A percentile compares a stretch with the other conserved stretches of the same genome.
Evolutionary conservation across 2,329 filamentous ascomycete species (phyloP).

Genomic region (Alternaria viburni): DNA sequence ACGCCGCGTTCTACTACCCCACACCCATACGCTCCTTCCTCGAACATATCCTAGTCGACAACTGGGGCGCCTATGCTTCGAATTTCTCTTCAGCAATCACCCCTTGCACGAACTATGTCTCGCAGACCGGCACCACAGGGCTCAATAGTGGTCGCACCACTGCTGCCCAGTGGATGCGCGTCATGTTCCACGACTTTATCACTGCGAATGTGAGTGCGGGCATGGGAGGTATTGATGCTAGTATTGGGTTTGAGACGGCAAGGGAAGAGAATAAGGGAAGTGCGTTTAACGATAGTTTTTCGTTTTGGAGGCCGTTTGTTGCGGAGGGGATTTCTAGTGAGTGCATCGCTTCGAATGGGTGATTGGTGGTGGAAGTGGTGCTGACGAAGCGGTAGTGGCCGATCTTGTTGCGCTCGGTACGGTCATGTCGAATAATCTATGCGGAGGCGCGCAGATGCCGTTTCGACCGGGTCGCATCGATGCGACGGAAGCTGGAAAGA

Average conservation of each 20-base stretch:
- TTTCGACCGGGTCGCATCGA: conserved; percentile 33
- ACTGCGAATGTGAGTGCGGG: conserved; percentile 31
- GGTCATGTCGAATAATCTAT: conserved; percentile 31
- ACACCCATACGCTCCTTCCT: conserved; percentile 8
- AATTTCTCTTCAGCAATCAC: conserved; percentile 25
- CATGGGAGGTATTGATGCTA: conserved; percentile 39
- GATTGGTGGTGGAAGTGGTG: not conserved
- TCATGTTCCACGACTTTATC: conserved; percentile 41
- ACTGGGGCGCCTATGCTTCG: conserved; percentile 22
- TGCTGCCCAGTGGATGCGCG: conserved; percentile 35
- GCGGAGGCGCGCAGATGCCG: conserved; percentile 31
- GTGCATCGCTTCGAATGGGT: not conserved
- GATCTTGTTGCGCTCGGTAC: conserved; percentile 35
- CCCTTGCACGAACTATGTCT: conserved; percentile 22
- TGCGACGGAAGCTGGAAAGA: conserved; percentile 25
- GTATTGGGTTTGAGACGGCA: conserved; percentile 37
- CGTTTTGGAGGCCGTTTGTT: conserved; percentile 30
- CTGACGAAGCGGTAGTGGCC: conserved; percentile 18
- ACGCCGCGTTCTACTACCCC: conserved; percentile 11
- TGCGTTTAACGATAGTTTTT: conserved; percentile 39
- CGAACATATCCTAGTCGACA: conserved; percentile 23
- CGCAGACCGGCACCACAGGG: conserved; percentile 8
- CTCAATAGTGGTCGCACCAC: conserved; percentile 14
- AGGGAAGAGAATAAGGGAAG: conserved; percentile 32
- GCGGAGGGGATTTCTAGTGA: conserved; percentile 11